Evolutionary conservation across 2,329 filamentous ascomycete genomes (phyloP).

Genomic region (Hymenoscyphus repandus): DNA sequence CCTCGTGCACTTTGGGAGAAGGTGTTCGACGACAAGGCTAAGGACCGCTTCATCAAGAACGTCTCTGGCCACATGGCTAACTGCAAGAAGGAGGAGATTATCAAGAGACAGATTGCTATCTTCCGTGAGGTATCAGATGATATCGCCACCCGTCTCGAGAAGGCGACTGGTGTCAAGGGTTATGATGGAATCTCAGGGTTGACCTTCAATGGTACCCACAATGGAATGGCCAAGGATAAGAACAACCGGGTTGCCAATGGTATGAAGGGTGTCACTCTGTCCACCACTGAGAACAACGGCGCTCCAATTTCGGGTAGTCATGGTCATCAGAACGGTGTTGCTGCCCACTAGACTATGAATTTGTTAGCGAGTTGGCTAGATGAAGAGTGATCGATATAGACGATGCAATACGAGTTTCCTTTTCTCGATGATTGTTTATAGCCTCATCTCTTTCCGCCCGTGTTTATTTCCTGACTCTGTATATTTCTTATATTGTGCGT

Average conservation of each 20-base stretch:
- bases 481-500: too few relatives aligned
- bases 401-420: too few relatives aligned
- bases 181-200: constrained; percentile 51
- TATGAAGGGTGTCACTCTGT: constrained; percentile 33
- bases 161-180: constrained; percentile 56
- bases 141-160: constrained; percentile 52
- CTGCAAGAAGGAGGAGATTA: constrained; percentile 52
- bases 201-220: constrained; percentile 56
- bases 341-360: neutral
- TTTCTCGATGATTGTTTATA: too few relatives aligned
- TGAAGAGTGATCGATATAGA: too few relatives aligned
- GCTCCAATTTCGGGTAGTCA: constrained; percentile 34
- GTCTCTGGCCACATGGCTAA: constrained; percentile 56
- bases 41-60: constrained; percentile 54
- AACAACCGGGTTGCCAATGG: constrained; percentile 47
- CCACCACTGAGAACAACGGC: constrained; percentile 39
- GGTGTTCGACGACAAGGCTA: constrained; percentile 54
- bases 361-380: neutral
- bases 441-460: too few relatives aligned
- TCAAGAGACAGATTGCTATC: constrained; percentile 60
- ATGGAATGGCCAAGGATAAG: constrained; percentile 46
- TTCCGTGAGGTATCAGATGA: constrained; percentile 58
- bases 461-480: too few relatives aligned
- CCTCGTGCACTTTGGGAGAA: constrained; percentile 55
- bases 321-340: neutral